Evolutionary conservation across 129 eudicot genomes (phyloP).

Genomic region (Lactuca saligna): DNA sequence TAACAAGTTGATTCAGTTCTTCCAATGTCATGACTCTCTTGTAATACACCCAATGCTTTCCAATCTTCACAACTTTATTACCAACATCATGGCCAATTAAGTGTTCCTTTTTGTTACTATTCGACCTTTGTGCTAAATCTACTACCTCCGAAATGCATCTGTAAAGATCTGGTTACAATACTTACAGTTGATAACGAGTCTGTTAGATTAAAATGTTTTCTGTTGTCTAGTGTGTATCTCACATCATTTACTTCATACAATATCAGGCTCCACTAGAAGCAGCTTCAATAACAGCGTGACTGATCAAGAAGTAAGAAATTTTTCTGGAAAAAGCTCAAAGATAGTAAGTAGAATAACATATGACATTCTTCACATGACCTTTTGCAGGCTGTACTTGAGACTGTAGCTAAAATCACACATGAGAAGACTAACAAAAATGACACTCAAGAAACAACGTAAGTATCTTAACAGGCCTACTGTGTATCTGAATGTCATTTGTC

Average conservation of each 20-base stretch:
- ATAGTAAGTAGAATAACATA: background rate
- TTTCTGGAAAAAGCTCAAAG: slow-evolving; percentile 15
- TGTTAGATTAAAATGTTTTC: background rate
- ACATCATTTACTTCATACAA: slow-evolving; percentile 21
- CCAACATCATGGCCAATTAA: background rate
- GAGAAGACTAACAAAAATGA: slow-evolving; percentile 89
- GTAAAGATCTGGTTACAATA: slow-evolving; percentile 19
- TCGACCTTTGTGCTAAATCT: slow-evolving; percentile 3
- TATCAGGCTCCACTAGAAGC: slow-evolving; percentile 58
- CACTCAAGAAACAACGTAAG: slow-evolving; percentile 73
- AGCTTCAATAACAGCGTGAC: slow-evolving; percentile 94
- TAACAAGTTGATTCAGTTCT: background rate
- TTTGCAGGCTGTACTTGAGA: slow-evolving; percentile 89
- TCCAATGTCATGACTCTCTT: background rate
- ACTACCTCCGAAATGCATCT: slow-evolving; percentile 15
- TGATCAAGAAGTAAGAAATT: slow-evolving; percentile 69
- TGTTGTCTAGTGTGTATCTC: slow-evolving; percentile 24
- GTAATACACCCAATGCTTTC: slow-evolving; percentile 3
- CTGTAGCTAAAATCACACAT: slow-evolving; percentile 87
- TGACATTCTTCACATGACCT: slow-evolving; percentile 21
- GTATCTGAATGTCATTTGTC: background rate
- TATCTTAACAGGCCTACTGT: slow-evolving; percentile 13
- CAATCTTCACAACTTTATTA: background rate
- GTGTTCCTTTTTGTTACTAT: background rate
- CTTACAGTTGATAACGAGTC: background rate